Evolutionary conservation across 108 stramenopile species (phyloP).

Genomic region (Phaeodactylum tricornutum): DNA sequence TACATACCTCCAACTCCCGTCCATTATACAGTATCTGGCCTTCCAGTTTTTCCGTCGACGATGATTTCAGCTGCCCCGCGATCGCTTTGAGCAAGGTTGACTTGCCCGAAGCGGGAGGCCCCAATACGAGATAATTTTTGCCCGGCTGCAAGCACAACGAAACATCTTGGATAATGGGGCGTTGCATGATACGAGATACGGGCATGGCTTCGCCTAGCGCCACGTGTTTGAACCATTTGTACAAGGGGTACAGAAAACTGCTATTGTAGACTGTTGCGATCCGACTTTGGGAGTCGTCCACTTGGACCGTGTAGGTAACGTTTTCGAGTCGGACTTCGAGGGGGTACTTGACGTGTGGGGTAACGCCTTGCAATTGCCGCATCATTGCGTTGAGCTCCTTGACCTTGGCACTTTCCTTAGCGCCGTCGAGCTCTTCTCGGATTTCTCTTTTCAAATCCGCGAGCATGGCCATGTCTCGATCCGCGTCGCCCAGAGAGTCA

Average conservation of each 20-base stretch:
- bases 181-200: neutral
- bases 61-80: slow-evolving; percentile 41
- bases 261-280: slow-evolving; percentile 36
- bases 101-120: slow-evolving; percentile 53
- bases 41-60: slow-evolving; percentile 12
- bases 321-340: slow-evolving; percentile 33
- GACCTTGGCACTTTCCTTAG: too few relatives aligned
- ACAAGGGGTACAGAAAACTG: slow-evolving; percentile 16
- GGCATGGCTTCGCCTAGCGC: neutral
- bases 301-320: slow-evolving; percentile 15
- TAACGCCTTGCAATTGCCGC: too few relatives aligned
- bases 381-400: too few relatives aligned
- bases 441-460: too few relatives aligned
- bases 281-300: slow-evolving; percentile 12
- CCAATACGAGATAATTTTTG: slow-evolving; percentile 39
- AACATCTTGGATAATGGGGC: slow-evolving; percentile 42
- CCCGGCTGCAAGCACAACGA: slow-evolving; percentile 57
- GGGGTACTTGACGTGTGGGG: slow-evolving; percentile 14
- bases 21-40: slow-evolving; percentile 16
- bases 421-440: too few relatives aligned
- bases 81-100: slow-evolving; percentile 39
- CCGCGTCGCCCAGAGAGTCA: too few relatives aligned
- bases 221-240: slow-evolving; percentile 9
- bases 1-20: slow-evolving; percentile 1
- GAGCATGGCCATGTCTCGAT: too few relatives aligned